Evolutionary conservation across 768 basidiomycete species (phyloP), one percentile per base, ranked within the genome.

Genomic region (Agaricus subrufescens): DNA sequence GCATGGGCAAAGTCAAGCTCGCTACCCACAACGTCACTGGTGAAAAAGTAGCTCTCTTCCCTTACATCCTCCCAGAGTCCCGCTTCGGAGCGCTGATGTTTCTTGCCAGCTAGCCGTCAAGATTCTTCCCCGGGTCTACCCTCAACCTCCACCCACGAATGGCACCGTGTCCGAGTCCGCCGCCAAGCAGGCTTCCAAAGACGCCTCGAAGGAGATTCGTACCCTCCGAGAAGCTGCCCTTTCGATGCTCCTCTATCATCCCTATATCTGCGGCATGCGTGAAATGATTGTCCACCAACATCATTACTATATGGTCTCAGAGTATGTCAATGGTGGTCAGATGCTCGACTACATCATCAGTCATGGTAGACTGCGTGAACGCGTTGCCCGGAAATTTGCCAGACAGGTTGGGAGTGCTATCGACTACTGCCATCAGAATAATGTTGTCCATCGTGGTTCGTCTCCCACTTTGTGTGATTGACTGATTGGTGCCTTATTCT

Each of bases 311-410:
- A 98, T 99, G 94, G 92, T 98, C 9, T 94, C 91, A 69, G 97
- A 99, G 71, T 98, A 97, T 70, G 92, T 98, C 72, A 96, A 94
- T 63, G 97, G 97, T 31, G 97, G 97, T 0, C 97, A 99, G 78
- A 94, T 99, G 93, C 84, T 99, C 62, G 97, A 99, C 80, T 99
- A 96, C 70, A 98, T 99, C 75, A 99, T 99, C 74, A 91, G 91
- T 64, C 97, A 99, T 65, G 97, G 97, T 15, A 82, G 97, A 34
- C 81, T 98, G 57, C 81, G 97, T 46, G 97, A 98, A 72, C 84
- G 96, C 54, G 93, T 94, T 40, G 97, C 97, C 23, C 79, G 97
- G 63, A 98, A 98, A 76, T 99, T 99, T 72, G 94, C 97, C 4
- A 75, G 97, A 30, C 97, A 99, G 72, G 98, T 99, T 60, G 95